Evolutionary conservation across 768 basidiomycete genomes (phyloP).

Genomic region (Xerocomellus amylosporus): DNA sequence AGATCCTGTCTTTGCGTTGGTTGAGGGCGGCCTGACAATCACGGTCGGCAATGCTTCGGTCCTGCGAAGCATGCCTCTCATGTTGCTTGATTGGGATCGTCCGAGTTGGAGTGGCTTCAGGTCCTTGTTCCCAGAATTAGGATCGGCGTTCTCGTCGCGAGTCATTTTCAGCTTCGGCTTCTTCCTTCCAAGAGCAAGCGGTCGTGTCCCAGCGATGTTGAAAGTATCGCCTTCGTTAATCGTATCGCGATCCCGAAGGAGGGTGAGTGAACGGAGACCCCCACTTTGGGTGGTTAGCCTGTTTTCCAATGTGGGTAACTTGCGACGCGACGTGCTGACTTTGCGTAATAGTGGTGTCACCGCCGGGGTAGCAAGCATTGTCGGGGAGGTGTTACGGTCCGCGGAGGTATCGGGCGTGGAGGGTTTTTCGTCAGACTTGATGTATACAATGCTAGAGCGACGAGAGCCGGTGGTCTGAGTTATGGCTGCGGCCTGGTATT

Average conservation of each 20-base stretch:
- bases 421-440: conserved; percentile 53
- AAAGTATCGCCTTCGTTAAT: conserved; percentile 30
- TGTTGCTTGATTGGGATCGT: conserved; percentile 61
- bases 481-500: conserved; percentile 21
- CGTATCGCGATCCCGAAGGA: conserved; percentile 57
- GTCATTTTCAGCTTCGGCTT: conserved; percentile 39
- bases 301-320: conserved; percentile 14
- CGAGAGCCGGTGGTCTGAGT: conserved; percentile 27
- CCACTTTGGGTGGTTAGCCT: conserved; percentile 34
- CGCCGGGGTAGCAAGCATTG: conserved; percentile 44
- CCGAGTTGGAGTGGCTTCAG: conserved; percentile 59
- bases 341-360: conserved; percentile 56
- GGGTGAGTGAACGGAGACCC: conserved; percentile 59
- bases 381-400: conserved; percentile 13
- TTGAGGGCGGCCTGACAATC: conserved; percentile 59
- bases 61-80: conserved; percentile 55
- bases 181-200: conserved; percentile 60
- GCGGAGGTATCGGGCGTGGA: not conserved
- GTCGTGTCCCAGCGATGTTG: conserved; percentile 41
- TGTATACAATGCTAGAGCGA: conserved; percentile 64
- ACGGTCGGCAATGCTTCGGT: conserved; percentile 58
- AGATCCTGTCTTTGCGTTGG: conserved; percentile 42
- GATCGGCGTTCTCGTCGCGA: conserved; percentile 34
- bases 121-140: conserved; percentile 41
- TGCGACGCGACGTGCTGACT: conserved; percentile 46